Percentiles rank a stretch among this genome's conserved stretches.
These are phyloP conservation scores for Venturia aucupariae DNA, from an alignment of 2,329 filamentous ascomycete genomes.

Conservation along the genomic window DNA sequence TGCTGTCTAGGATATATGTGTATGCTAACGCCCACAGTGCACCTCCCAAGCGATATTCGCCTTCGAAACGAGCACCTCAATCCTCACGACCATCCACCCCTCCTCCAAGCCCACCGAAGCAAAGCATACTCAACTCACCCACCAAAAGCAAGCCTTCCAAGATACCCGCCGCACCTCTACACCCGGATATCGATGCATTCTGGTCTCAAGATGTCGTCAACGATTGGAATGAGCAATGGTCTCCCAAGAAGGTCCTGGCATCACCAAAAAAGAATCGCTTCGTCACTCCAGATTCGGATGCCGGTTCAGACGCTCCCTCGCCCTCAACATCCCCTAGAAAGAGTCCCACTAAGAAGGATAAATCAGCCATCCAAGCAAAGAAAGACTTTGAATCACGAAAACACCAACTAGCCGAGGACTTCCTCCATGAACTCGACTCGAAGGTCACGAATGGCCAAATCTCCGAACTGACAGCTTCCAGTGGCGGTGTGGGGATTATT, in stretches of 20 bases:
- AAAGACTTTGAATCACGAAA: constrained; percentile 52
- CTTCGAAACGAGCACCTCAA: neutral
- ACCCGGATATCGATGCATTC: constrained; percentile 47
- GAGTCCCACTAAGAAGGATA: constrained; percentile 13
- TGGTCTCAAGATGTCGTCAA: constrained; percentile 52
- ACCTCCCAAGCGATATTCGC: constrained; percentile 7
- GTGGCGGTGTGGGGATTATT: constrained; percentile 60
- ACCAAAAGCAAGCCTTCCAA: constrained; percentile 31
- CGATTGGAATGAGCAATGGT: constrained; percentile 56
- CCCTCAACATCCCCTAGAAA: constrained; percentile 13
- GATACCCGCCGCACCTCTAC: constrained; percentile 47
- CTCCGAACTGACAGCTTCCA: constrained; percentile 46
- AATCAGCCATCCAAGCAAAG: constrained; percentile 5
- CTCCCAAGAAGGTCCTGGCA: constrained; percentile 39
- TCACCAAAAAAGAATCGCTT: constrained; percentile 28
- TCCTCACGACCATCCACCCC: constrained; percentile 3
- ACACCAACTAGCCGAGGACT: constrained; percentile 51
- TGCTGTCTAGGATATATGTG: neutral
- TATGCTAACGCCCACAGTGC: neutral
- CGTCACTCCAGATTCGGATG: neutral
- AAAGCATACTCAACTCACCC: constrained; percentile 35
- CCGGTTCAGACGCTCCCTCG: constrained; percentile 8
- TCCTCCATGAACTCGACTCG: constrained; percentile 60
- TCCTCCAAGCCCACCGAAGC: constrained; percentile 14
- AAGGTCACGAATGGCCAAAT: constrained; percentile 55